phyloP scores from a whole-genome alignment of 768 basidiomycete species.

The Agaricus blazei region DNA sequence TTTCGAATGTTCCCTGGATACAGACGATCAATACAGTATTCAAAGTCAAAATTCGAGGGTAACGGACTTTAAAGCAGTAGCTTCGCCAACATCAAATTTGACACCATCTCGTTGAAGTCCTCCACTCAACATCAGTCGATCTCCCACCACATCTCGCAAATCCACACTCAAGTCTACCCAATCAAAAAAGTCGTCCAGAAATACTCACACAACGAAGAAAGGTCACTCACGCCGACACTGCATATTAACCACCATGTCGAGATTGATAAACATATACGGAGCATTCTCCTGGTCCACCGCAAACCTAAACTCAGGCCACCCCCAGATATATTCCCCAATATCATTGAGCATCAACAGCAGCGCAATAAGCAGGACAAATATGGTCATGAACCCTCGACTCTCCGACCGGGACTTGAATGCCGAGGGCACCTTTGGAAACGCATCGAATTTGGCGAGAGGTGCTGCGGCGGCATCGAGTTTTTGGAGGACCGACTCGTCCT shows the following conservation, averaged over 20 bases:
- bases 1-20: constrained; percentile 52
- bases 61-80: constrained; percentile 58
- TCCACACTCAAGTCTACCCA: constrained; percentile 77
- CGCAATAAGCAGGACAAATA: constrained; percentile 63
- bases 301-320: constrained; percentile 89
- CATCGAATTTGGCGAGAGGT: constrained; percentile 73
- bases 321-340: constrained; percentile 87
- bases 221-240: constrained; percentile 81
- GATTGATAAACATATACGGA: constrained; percentile 75
- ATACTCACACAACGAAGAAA: background rate
- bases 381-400: constrained; percentile 75
- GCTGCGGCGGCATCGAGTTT: constrained; percentile 64
- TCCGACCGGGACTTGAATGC: constrained; percentile 78
- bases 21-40: background rate
- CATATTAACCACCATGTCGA: constrained; percentile 91
- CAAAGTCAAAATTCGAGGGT: background rate
- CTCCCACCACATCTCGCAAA: constrained; percentile 89
- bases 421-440: constrained; percentile 80
- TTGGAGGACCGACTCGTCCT: constrained; percentile 35
- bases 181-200: constrained; percentile 5
- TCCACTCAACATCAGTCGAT: constrained; percentile 76
- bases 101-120: constrained; percentile 85
- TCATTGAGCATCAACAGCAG: constrained; percentile 82
- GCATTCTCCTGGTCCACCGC: constrained; percentile 65
- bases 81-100: constrained; percentile 77